A percentile compares a stretch with the other conserved stretches of the same genome.
phyloP scores from a whole-genome alignment of 2,329 filamentous ascomycete genomes.

The Emergomyces pasteurianus region DNA sequence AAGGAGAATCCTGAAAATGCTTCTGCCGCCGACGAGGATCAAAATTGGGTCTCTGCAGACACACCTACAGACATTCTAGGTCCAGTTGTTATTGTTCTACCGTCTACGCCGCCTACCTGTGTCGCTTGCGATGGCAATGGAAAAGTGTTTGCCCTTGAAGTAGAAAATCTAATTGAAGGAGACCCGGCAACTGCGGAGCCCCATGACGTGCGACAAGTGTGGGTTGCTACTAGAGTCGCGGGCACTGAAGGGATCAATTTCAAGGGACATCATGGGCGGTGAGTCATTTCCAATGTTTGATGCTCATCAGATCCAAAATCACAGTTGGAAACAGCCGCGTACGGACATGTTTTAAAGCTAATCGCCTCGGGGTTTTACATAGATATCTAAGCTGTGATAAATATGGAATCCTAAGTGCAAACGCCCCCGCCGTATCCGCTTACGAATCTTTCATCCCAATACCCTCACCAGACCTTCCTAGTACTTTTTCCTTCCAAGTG shows the following conservation, averaged over 20 bases:
- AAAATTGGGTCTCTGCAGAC: constrained; percentile 87
- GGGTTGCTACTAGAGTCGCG: constrained; percentile 73
- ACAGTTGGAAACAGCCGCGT: background rate
- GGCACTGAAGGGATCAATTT: constrained; percentile 75
- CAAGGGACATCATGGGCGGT: constrained; percentile 83
- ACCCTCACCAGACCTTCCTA: constrained; percentile 48
- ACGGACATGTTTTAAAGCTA: background rate
- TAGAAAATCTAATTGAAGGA: constrained; percentile 82
- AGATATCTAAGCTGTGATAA: constrained; percentile 82
- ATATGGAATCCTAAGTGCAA: constrained; percentile 64
- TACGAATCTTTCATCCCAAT: constrained; percentile 72
- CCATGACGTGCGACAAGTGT: constrained; percentile 91
- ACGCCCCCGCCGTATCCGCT: constrained; percentile 66
- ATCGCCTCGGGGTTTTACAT: background rate
- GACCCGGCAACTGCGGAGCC: constrained; percentile 80
- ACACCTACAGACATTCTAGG: constrained; percentile 61
- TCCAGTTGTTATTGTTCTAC: constrained; percentile 70
- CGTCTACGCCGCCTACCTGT: constrained; percentile 59
- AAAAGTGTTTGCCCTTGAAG: constrained; percentile 65
- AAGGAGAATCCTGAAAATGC: constrained; percentile 23
- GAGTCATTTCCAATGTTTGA: constrained; percentile 9
- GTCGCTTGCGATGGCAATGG: constrained; percentile 78
- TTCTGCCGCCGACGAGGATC: constrained; percentile 48
- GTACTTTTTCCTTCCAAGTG: constrained; percentile 65
- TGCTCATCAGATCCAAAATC: background rate